These are phyloP conservation scores for Thelonectria blattea DNA, from an alignment of 2,329 filamentous ascomycete genomes.

Conservation along the genomic window DNA sequence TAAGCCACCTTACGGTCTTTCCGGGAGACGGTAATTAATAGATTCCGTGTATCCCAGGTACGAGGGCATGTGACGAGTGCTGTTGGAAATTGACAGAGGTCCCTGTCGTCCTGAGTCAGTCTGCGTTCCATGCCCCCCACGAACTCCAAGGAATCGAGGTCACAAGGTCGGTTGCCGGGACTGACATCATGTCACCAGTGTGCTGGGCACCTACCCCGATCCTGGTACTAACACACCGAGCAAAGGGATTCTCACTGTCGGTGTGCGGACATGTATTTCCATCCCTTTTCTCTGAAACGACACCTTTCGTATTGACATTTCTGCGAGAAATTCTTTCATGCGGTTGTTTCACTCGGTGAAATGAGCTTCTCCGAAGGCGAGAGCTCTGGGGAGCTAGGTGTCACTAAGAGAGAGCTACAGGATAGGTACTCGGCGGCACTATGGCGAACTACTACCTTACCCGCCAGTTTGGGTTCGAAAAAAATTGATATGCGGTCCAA, in stretches of 20 bases:
- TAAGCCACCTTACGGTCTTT: background rate
- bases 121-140: slow-evolving; percentile 22
- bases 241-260: slow-evolving; percentile 22
- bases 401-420: background rate
- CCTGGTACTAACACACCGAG: slow-evolving; percentile 18
- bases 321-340: background rate
- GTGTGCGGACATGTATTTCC: slow-evolving; percentile 20
- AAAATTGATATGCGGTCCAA: slow-evolving; percentile 18
- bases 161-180: slow-evolving; percentile 32
- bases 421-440: background rate
- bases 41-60: background rate
- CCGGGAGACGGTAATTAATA: slow-evolving; percentile 6
- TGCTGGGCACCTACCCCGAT: slow-evolving; percentile 26
- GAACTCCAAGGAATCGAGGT: slow-evolving; percentile 28
- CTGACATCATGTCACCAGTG: slow-evolving; percentile 40
- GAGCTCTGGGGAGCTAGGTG: background rate
- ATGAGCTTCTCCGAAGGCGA: background rate
- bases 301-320: background rate
- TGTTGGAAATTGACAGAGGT: slow-evolving; percentile 19
- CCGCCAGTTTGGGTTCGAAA: slow-evolving; percentile 12
- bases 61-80: background rate
- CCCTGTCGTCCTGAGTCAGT: slow-evolving; percentile 25
- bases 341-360: background rate
- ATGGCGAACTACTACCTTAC: background rate
- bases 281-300: background rate